These are phyloP conservation scores for Suhomyces kunorum DNA, from an alignment of 1,139 yeast genomes.

Conservation along the genomic window DNA sequence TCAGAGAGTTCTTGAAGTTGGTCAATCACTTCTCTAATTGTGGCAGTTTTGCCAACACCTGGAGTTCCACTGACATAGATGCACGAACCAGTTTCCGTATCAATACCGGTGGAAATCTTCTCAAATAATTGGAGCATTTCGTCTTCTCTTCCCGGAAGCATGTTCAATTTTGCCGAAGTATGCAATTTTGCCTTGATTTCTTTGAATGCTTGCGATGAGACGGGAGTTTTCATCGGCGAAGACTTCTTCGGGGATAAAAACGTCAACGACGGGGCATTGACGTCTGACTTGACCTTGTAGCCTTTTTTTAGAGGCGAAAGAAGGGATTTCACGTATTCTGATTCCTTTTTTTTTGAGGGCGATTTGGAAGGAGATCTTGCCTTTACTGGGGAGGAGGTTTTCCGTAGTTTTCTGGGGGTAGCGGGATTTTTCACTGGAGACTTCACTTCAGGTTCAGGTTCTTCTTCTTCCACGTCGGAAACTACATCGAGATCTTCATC, in stretches of 20 bases:
- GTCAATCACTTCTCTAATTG: slow-evolving; percentile 80
- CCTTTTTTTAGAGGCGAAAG: slow-evolving; percentile 34
- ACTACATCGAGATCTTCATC: slow-evolving; percentile 11
- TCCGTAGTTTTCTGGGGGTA: slow-evolving; percentile 13
- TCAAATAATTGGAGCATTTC: slow-evolving; percentile 77
- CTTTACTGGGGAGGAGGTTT: not conserved
- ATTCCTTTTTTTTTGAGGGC: slow-evolving; percentile 13
- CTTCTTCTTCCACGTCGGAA: slow-evolving; percentile 13
- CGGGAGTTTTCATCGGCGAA: not conserved
- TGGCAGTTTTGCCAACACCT: slow-evolving; percentile 96
- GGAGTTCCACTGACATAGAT: slow-evolving; percentile 95
- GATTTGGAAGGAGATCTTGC: slow-evolving; percentile 12
- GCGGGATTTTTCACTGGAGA: slow-evolving; percentile 11
- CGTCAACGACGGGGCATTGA: slow-evolving; percentile 26
- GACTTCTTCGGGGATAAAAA: slow-evolving; percentile 27
- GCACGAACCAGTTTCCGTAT: slow-evolving; percentile 75
- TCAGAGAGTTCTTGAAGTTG: slow-evolving; percentile 54
- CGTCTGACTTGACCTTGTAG: slow-evolving; percentile 29
- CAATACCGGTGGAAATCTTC: slow-evolving; percentile 74
- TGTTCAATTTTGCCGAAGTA: slow-evolving; percentile 40
- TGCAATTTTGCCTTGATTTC: slow-evolving; percentile 62
- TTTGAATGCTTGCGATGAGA: slow-evolving; percentile 46
- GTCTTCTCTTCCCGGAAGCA: slow-evolving; percentile 84
- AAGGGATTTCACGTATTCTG: slow-evolving; percentile 24
- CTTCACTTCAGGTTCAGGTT: slow-evolving; percentile 12